A percentile compares a stretch with the other conserved stretches of the same genome.
Evolutionary conservation across 225 moss, liverwort and hornwort genomes (phyloP).

Genomic region (Ulota crispa): DNA sequence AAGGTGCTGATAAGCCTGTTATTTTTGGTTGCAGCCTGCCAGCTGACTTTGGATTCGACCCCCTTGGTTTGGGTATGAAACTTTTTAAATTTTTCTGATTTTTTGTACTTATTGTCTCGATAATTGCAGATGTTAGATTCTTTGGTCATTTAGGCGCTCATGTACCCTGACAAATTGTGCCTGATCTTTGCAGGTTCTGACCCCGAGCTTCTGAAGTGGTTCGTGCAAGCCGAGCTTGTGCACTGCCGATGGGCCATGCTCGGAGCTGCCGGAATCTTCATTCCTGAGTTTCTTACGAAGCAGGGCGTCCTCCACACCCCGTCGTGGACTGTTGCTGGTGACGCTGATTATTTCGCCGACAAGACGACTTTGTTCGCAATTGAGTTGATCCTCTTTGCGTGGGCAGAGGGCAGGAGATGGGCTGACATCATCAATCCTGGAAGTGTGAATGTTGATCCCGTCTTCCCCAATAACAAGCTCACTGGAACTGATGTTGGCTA

Average conservation of each 20-base stretch:
- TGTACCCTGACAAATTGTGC: too few relatives aligned
- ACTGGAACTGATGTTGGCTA: constrained; percentile 83
- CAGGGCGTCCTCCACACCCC: constrained; percentile 66
- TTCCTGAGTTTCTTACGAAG: constrained; percentile 80
- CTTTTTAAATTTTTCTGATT: too few relatives aligned
- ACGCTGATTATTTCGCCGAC: constrained; percentile 64
- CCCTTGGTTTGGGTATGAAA: constrained; percentile 67
- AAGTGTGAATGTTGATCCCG: constrained; percentile 62
- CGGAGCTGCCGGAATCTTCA: constrained; percentile 82
- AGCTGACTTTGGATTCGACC: constrained; percentile 82
- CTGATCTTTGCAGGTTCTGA: constrained; percentile 58
- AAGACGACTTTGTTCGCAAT: constrained; percentile 56
- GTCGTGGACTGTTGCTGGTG: constrained; percentile 69
- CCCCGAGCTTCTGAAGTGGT: constrained; percentile 73
- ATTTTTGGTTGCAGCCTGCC: constrained; percentile 48
- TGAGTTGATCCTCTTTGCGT: constrained; percentile 71
- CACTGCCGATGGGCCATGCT: constrained; percentile 89
- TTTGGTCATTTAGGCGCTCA: too few relatives aligned
- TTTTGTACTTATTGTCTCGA: too few relatives aligned
- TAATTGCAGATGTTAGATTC: background rate
- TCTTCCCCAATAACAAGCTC: constrained; percentile 83
- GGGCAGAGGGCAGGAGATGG: constrained; percentile 93
- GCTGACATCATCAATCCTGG: constrained; percentile 83
- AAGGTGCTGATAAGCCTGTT: background rate
- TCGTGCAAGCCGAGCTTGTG: constrained; percentile 78